Conservation (phyloP, 495 filamentous ascomycete species). For the Lichina pygmaea region DNA sequence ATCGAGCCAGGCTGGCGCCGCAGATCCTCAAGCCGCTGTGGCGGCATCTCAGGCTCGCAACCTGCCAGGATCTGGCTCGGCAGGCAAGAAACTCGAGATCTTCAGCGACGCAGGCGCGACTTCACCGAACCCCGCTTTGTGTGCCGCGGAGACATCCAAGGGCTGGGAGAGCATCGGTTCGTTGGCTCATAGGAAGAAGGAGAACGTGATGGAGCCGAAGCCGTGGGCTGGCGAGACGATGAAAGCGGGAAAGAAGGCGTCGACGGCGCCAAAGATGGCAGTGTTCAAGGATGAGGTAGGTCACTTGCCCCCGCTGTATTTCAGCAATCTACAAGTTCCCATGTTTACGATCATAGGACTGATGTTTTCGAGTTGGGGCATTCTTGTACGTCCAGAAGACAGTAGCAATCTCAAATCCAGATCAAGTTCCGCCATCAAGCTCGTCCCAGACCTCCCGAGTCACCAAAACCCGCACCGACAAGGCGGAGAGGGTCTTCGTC, state of each 20-base stretch:
- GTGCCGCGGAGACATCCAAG: conserved; percentile 20
- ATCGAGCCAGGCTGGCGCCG: conserved; percentile 11
- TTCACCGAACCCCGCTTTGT: conserved; percentile 5
- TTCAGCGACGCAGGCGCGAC: conserved; percentile 50
- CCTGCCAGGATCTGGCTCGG: neutral
- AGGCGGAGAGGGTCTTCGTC: conserved; percentile 62
- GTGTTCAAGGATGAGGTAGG: conserved; percentile 95
- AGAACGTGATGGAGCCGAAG: conserved; percentile 64
- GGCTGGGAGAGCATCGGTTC: conserved; percentile 88
- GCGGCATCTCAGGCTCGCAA: conserved; percentile 15
- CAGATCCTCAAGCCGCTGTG: conserved; percentile 38
- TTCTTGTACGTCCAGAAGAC: no score
- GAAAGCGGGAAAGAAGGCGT: conserved; percentile 58
- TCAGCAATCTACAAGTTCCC: conserved; percentile 7
- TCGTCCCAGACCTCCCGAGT: neutral
- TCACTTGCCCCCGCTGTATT: conserved; percentile 4
- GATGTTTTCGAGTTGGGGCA: conserved; percentile 20
- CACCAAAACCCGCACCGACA: conserved; percentile 21
- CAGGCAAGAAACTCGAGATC: conserved; percentile 55
- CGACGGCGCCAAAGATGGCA: conserved; percentile 51
- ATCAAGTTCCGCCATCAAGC: conserved; percentile 15
- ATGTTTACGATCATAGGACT: conserved; percentile 96
- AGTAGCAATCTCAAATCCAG: conserved; percentile 2
- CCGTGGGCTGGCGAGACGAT: conserved; percentile 84
- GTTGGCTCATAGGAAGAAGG: conserved; percentile 69